Base-by-base conservation (phyloP, 1,139 yeast species). In the Hyphopichia khmerensis region DNA sequence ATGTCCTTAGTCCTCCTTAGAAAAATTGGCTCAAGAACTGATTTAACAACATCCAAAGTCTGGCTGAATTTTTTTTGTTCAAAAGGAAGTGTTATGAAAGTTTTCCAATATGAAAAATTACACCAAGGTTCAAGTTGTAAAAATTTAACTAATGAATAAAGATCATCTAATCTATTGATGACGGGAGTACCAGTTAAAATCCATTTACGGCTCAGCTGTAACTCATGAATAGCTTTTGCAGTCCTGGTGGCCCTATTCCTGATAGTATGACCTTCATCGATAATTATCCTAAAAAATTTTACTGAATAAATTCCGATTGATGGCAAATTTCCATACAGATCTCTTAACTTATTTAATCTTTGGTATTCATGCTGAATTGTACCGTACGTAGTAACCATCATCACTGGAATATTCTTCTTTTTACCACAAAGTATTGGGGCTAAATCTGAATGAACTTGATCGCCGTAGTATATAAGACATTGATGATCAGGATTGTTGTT, bases 221-320 rank as follows among this genome's bases (percentile, higher is more conserved):
- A 59, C 33, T 79, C 85, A 60, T 79, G 82, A 10, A 91, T 77
- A 0, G 98, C 87, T 53, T 83, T 84, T 0, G 97, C 83, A 0
- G 96, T 86, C 48, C 84, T 84, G 1, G 96, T 85, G 38, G 77
- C 69, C 52, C 95, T 72, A 59, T 91, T 91, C 55, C 96, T 75
- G 46, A 93, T 93, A 30, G 79, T 86, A 57, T 93, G 99, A 4
- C 95, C 98, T 62, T 93, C 99, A 63, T 93, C 99, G 16, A 93
- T 62, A 0, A 93, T 86, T 1, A 91, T 71, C 41, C 99, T 72
- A 55, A 85, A 84, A 60, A 84, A 93, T 42, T 82, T 79, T 2
- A 89, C 82, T 0, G 90, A 80, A 58, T 77, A 91, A 4, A 91
- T 56, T 0, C 95, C 95, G 19, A 60, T 55, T 19, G 50, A 52